Evolutionary conservation across 768 basidiomycete species (phyloP), one percentile per base, ranked within the genome.

Genomic region (Crassisporium funariophilum): DNA sequence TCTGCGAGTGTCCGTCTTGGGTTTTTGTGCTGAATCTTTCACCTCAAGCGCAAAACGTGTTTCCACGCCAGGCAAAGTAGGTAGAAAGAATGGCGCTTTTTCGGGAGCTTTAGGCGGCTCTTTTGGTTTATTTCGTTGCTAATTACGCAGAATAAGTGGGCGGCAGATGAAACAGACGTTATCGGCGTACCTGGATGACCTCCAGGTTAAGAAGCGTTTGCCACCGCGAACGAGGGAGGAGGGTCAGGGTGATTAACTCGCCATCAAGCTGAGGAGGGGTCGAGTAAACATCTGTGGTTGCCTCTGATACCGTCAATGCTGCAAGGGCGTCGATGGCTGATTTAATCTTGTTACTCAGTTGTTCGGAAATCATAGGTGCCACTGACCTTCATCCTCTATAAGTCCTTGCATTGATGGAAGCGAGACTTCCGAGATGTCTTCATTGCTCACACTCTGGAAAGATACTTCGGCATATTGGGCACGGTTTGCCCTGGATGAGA

Each of bases 81-180:
- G 97, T 12, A 99, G 73, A 76, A 98, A 99, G 75, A 99, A 99
- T 0, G 97, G 97, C 1, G 94, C 95, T 49, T 91, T 81, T 68
- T 98, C 95, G 10, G 92, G 91, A 19, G 86, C 88, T 67, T 98
- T 98, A 5, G 94, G 93, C 0, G 94, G 82, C 53, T 97, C 95
- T 66, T 88, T 93, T 10, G 97, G 94, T 73, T 95, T 97, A 65
- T 98, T 98, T 44, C 97, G 85, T 78, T 89, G 87, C 88, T 95
- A 50, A 33, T 36, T n/a, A 13, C 34, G 29, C 29, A 21, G 22
- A 22, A n/a, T 13, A 25, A 40, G 50, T 22, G 21, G 6, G 27
- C 24, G 24, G 35, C 19, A 33, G 9, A 40, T 13, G 12, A n/a
- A 33, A 45, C 22, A 20, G 4, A 12, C 15, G 7, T 6, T 47